phyloP scores from a whole-genome alignment of 78 protist genomes.

The Dictyostelium purpureum region DNA sequence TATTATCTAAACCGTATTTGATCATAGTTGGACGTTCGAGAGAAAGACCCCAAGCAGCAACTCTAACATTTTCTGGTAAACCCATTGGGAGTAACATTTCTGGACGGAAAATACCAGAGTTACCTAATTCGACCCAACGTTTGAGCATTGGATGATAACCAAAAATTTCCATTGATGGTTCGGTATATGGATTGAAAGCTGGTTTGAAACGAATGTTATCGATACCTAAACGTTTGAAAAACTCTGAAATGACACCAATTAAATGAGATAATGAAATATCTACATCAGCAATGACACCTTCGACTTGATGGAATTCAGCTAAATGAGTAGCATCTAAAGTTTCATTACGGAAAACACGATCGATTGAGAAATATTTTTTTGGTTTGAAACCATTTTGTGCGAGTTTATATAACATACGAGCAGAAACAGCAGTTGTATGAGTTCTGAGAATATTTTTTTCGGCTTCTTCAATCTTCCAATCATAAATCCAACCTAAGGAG shows the following conservation, averaged over 20 bases:
- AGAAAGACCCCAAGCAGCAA: conserved; percentile 98
- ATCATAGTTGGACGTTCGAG: conserved; percentile 99
- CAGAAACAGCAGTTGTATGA: conserved; percentile 99
- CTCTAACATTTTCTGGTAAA: conserved; percentile 95
- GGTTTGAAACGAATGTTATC: conserved; percentile 95
- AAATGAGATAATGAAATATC: conserved; percentile 94
- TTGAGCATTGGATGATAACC: conserved; percentile 85
- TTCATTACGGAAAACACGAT: conserved; percentile 99
- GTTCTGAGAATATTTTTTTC: conserved; percentile 97
- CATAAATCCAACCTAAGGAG: conserved; percentile 93
- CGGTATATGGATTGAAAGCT: conserved; percentile 99
- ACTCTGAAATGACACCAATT: conserved; percentile 93
- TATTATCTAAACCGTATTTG: conserved; percentile 90
- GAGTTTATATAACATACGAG: conserved; percentile 94
- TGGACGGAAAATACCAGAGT: conserved; percentile 98
- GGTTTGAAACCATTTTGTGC: conserved; percentile 89
- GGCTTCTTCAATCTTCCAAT: conserved; percentile 96
- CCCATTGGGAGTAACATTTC: conserved; percentile 99
- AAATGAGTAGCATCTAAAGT: conserved; percentile 99
- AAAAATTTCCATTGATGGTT: conserved; percentile 99
- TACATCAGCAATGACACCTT: conserved; percentile 96
- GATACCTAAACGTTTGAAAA: conserved; percentile 94
- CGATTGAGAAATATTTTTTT: conserved; percentile 97
- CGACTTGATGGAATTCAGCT: conserved; percentile 99
- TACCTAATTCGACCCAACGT: conserved; percentile 94